phyloP scores from a whole-genome alignment of 1,284 basidiomycete genomes.

The Tilletia indica region DNA sequence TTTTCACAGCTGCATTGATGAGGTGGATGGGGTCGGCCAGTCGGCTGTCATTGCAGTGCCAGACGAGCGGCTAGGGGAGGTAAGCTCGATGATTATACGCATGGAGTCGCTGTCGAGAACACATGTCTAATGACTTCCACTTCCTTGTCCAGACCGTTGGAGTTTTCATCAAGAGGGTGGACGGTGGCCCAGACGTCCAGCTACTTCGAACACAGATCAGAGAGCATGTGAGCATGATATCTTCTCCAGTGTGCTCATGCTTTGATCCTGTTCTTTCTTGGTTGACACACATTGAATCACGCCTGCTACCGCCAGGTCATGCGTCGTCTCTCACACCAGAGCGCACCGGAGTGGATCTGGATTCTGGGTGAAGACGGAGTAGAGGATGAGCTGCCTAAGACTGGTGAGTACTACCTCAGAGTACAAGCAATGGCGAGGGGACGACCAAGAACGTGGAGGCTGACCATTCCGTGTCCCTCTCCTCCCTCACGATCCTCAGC shows the following conservation, averaged over 20 bases:
- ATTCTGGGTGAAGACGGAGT: constrained; percentile 69
- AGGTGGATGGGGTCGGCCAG: constrained; percentile 67
- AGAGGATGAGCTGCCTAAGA: constrained; percentile 71
- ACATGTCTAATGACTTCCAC: not conserved
- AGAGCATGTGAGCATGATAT: constrained; percentile 21
- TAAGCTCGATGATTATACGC: constrained; percentile 20
- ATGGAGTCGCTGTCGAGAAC: not conserved
- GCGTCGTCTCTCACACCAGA: constrained; percentile 37
- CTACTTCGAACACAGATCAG: constrained; percentile 26
- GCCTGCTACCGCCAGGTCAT: constrained; percentile 35
- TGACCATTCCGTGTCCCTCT: not conserved
- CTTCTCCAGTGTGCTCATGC: not conserved
- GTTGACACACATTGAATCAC: constrained; percentile 60
- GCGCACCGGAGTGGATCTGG: constrained; percentile 76
- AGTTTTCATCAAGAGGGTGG: constrained; percentile 29
- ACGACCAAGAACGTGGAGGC: no score
- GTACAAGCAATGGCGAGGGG: no score
- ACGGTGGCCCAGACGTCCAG: not conserved
- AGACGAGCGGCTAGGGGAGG: constrained; percentile 59
- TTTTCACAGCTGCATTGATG: constrained; percentile 61
- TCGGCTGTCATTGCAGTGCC: constrained; percentile 74
- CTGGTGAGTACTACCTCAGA: constrained; percentile 58
- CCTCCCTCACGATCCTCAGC: not conserved
- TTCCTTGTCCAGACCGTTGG: constrained; percentile 36
- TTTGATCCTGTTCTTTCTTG: constrained; percentile 1